phyloP scores from a whole-genome alignment of 2,329 filamentous ascomycete species.

The Aspergillus awamori region DNA sequence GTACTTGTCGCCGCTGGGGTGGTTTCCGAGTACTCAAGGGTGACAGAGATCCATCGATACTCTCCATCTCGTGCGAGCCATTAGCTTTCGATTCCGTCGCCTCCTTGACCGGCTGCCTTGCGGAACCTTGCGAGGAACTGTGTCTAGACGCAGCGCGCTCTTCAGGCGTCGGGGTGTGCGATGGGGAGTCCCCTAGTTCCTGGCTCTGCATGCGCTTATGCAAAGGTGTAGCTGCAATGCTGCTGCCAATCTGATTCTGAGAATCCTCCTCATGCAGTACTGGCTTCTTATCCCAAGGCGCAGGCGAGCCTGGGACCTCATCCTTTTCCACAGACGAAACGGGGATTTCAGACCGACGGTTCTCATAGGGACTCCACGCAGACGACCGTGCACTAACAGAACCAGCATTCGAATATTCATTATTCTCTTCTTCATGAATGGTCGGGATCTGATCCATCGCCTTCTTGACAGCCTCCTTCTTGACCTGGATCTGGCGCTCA shows the following conservation, averaged over 20 bases:
- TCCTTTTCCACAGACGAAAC: slow-evolving; percentile 33
- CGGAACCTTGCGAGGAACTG: neutral
- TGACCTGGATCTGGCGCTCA: slow-evolving; percentile 20
- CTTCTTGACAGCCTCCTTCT: slow-evolving; percentile 16
- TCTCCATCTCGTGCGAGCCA: neutral
- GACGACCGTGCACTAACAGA: neutral
- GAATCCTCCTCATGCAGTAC: slow-evolving; percentile 4
- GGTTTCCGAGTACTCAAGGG: neutral
- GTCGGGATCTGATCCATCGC: slow-evolving; percentile 20
- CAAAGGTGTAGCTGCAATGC: slow-evolving; percentile 11
- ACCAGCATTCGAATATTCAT: neutral
- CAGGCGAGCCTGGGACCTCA: slow-evolving; percentile 24
- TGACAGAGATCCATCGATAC: neutral
- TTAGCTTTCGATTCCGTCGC: neutral
- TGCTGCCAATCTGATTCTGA: slow-evolving; percentile 1
- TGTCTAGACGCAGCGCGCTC: slow-evolving; percentile 4
- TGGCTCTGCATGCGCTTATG: slow-evolving; percentile 28
- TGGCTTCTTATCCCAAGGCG: slow-evolving; percentile 10
- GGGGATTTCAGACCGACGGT: slow-evolving; percentile 26
- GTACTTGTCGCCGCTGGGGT: neutral
- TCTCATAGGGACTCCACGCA: slow-evolving; percentile 1
- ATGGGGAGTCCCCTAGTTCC: slow-evolving; percentile 31
- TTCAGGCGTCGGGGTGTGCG: slow-evolving; percentile 4
- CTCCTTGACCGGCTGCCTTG: neutral
- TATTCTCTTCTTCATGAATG: slow-evolving; percentile 22